A percentile compares a stretch with the other conserved stretches of the same genome.
phyloP scores from a whole-genome alignment of 179 eudicot genomes.

The Carnegiea gigantea region DNA sequence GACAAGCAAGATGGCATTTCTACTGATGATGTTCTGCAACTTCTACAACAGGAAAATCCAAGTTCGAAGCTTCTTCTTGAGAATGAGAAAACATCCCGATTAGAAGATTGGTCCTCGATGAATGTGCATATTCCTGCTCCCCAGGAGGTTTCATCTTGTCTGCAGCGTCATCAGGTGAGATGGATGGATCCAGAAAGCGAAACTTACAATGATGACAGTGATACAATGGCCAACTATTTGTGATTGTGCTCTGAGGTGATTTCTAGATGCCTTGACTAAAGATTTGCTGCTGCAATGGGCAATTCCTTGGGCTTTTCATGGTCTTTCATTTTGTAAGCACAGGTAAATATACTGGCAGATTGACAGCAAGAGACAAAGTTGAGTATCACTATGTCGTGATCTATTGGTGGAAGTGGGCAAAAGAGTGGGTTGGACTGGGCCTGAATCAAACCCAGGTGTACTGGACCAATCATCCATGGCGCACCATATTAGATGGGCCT shows the following conservation, averaged over 20 bases:
- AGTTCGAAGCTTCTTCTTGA: conserved; percentile 20
- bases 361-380: neutral
- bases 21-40: conserved; percentile 22
- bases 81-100: conserved; percentile 20
- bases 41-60: conserved; percentile 19
- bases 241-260: conserved; percentile 11
- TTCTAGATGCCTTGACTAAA: neutral
- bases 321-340: neutral
- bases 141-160: conserved; percentile 25
- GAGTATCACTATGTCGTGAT: neutral
- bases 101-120: conserved; percentile 22
- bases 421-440: neutral
- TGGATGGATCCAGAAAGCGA: conserved; percentile 30
- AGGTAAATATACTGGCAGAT: neutral
- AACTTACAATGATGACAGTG: conserved; percentile 12
- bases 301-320: neutral
- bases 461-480: neutral
- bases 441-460: neutral
- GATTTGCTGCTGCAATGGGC: neutral
- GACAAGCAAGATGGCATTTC: conserved; percentile 16
- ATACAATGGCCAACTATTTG: conserved; percentile 9
- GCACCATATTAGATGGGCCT: neutral
- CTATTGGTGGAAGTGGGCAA: neutral
- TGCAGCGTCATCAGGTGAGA: conserved; percentile 35
- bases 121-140: conserved; percentile 25